Percentiles rank a stretch among this genome's conserved stretches.
phyloP scores from a whole-genome alignment of 495 filamentous ascomycete genomes.

The Bombardia bombarda region DNA sequence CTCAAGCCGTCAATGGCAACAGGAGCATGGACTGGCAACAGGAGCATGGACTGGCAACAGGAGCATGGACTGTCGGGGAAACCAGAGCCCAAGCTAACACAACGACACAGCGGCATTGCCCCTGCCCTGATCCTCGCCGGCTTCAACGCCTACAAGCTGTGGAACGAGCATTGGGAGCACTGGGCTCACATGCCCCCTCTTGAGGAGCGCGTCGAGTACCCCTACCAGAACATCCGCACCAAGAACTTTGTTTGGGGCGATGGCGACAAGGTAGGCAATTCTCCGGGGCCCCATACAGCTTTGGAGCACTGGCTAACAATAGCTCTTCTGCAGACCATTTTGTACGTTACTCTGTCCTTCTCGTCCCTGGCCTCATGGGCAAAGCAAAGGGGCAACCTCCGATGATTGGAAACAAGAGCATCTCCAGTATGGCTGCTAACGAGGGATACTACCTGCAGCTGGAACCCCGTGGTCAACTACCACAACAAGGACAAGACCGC shows the following conservation, averaged over 20 bases:
- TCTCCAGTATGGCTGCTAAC: no score
- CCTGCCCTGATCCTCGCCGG: conserved; percentile 61
- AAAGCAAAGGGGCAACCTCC: background rate
- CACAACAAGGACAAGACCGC: conserved; percentile 55
- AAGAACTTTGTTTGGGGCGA: conserved; percentile 90
- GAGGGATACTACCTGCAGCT: no score
- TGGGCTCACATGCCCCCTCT: conserved; percentile 77
- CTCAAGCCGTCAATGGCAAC: no score
- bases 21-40: no score
- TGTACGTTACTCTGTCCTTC: conserved; percentile 24
- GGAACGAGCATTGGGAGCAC: conserved; percentile 95
- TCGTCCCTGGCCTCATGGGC: background rate
- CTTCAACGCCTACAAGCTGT: conserved; percentile 79
- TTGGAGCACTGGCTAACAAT: background rate
- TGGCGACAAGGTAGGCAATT: conserved; percentile 81
- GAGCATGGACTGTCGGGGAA: conserved; percentile 6
- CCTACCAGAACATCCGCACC: conserved; percentile 86
- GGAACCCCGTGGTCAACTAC: conserved; percentile 92
- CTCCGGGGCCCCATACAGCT: conserved; percentile 11
- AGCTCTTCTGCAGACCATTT: conserved; percentile 24
- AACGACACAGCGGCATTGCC: conserved; percentile 48
- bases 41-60: no score
- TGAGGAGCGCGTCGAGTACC: conserved; percentile 82
- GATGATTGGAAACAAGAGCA: no score
- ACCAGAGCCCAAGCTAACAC: no score